These are phyloP conservation scores for Fusarium torulosum DNA, from an alignment of 2,329 filamentous ascomycete genomes.

Conservation along the genomic window DNA sequence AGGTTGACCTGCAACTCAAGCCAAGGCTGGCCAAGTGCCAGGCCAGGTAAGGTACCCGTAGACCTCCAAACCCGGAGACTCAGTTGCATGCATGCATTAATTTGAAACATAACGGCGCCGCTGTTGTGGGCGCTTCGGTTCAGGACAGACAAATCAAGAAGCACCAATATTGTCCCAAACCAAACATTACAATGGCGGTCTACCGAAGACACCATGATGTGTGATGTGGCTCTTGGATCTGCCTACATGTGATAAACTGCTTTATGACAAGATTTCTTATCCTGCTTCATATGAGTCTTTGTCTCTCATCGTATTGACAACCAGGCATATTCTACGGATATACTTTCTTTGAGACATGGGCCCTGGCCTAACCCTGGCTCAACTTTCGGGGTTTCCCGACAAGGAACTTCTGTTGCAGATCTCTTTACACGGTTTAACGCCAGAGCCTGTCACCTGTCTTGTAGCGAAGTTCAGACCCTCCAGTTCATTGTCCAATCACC, in stretches of 20 bases:
- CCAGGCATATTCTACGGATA: conserved; percentile 3
- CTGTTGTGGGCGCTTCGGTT: conserved; percentile 24
- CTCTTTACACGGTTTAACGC: conserved; percentile 27
- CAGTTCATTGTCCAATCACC: conserved; percentile 30
- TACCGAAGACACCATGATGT: not conserved
- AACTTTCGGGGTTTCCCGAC: conserved; percentile 23
- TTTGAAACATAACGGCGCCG: conserved; percentile 38
- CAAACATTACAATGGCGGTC: conserved; percentile 8
- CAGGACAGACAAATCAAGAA: conserved; percentile 9
- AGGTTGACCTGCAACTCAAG: conserved; percentile 14
- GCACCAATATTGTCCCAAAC: conserved; percentile 32
- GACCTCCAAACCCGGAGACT: conserved; percentile 25
- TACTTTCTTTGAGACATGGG: not conserved
- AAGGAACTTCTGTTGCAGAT: conserved; percentile 34
- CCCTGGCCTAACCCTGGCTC: conserved; percentile 6
- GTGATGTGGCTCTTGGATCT: not conserved
- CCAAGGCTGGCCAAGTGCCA: conserved; percentile 18
- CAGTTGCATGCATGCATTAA: conserved; percentile 26
- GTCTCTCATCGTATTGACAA: conserved; percentile 9
- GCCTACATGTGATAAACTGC: not conserved
- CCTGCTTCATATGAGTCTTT: not conserved
- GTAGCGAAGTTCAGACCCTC: conserved; percentile 14
- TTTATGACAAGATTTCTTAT: not conserved
- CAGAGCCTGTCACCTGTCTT: conserved; percentile 20
- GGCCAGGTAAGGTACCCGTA: conserved; percentile 27